phyloP scores from a whole-genome alignment of 768 basidiomycete species.

The Lactarius quietus region DNA sequence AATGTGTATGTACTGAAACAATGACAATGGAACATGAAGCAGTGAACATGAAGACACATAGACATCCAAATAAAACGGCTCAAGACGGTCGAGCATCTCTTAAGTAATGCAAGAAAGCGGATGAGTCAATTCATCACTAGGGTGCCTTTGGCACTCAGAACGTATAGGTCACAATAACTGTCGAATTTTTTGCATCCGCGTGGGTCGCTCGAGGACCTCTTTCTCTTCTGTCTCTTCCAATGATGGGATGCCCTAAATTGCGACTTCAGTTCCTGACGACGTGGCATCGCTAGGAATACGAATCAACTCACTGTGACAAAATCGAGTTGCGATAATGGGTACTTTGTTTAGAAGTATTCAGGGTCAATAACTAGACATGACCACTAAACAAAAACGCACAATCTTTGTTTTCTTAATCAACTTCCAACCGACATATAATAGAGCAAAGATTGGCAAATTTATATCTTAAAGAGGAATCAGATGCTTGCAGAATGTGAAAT shows the following conservation, averaged over 20 bases:
- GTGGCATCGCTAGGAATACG: not conserved
- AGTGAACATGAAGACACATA: not conserved
- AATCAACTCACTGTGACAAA: conserved; percentile 21
- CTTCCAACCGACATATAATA: conserved; percentile 23
- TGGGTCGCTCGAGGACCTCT: conserved; percentile 2
- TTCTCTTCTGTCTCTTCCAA: conserved; percentile 24
- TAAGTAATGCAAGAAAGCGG: not conserved
- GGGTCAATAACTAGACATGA: not conserved
- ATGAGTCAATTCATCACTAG: not conserved
- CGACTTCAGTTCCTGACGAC: not conserved
- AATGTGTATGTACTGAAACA: not conserved
- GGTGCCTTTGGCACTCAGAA: not conserved
- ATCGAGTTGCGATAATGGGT: conserved; percentile 18
- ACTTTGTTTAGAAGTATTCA: not conserved
- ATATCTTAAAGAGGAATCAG: conserved; percentile 17
- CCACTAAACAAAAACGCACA: conserved; percentile 5
- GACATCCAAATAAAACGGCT: not conserved
- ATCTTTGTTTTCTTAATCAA: conserved; percentile 24
- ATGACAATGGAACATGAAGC: not conserved
- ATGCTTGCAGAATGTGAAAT: not conserved
- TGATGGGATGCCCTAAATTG: conserved; percentile 18
- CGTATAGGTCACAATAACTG: conserved; percentile 8
- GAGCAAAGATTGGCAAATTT: conserved; percentile 21
- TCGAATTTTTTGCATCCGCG: conserved; percentile 6
- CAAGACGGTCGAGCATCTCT: not conserved